Evolutionary conservation across 2,329 filamentous ascomycete species (phyloP), one percentile per base, ranked within the genome.

Genomic region (Plectosphaerella sp.): DNA sequence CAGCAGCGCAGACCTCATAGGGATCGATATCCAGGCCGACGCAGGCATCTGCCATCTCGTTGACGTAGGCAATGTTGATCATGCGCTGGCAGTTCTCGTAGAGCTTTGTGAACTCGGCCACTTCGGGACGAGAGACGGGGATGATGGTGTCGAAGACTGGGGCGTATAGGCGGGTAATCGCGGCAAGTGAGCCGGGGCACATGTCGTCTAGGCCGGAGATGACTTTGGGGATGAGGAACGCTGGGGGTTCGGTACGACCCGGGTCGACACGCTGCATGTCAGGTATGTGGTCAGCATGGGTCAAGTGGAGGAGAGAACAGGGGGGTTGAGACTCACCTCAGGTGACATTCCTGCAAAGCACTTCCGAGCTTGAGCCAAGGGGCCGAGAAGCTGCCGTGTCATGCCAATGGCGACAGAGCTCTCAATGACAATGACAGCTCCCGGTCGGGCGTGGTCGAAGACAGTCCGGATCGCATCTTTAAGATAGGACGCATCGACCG

Each of bases 41-140:
- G 50, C 77, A 80, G 7, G 78, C 77, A 56, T 81, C 76, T 1
- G 77, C 76, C 74, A 82, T 80, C 55, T 82, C 78, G 57, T 81
- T 81, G 52, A 72, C 76, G 52, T 77, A 82, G 1, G 78, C 77
- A 35, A 80, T 78, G 58, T 71, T 71, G 12, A 82, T 65, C 73
- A 79, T 80, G 2, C 78, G 70, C 59, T 81, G 77, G 59, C 79
- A 82, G 59, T 82, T 82, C 54, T 82, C 78, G 58, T 80, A 82
- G 12, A 82, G 64, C 63, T 82, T 82, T 55, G 73, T 77, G 76
- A 82, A 80, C 62, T 82, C 79, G 2, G 79, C 79, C 1, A 80
- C 77, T 58, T 82, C 79, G 2, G 78, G 77, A 28, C 63, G 65
- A 11, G 75, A 76, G 28, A 81, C 77, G 0, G 73, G 68, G 7